Evolutionary conservation across 2,329 filamentous ascomycete genomes (phyloP).

Genomic region (Ceratocystis cacaofunesta): DNA sequence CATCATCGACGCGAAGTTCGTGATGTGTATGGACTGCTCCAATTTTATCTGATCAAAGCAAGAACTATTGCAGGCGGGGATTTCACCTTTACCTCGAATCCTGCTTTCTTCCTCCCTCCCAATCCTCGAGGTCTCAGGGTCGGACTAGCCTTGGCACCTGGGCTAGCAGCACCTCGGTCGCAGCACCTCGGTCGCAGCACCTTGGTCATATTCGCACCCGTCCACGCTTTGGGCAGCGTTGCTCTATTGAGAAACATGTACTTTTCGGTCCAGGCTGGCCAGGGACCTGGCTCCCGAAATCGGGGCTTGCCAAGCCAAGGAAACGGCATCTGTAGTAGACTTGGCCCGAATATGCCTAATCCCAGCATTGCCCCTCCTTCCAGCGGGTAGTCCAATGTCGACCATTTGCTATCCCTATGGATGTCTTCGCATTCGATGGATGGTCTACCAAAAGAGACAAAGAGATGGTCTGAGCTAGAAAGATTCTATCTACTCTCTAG

Average conservation of each 20-base stretch:
- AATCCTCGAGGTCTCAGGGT: background rate
- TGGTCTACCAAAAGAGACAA: background rate
- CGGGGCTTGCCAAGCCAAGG: background rate
- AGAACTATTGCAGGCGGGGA: background rate
- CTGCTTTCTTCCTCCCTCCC: background rate
- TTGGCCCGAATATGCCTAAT: background rate
- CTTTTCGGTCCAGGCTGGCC: background rate
- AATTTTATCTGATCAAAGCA: background rate
- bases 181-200: background rate
- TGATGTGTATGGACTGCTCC: background rate
- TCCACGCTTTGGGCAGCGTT: no score
- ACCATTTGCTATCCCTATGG: background rate
- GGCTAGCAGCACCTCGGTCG: background rate
- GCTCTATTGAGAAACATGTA: background rate
- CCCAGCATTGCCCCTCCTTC: background rate
- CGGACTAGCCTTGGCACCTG: background rate
- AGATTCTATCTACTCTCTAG: background rate
- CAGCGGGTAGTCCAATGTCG: background rate
- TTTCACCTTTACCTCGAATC: background rate
- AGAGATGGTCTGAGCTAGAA: background rate
- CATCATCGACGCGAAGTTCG: no score
- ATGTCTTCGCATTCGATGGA: background rate
- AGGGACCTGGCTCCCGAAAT: background rate
- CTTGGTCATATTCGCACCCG: background rate
- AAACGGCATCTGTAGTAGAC: background rate